Evolutionary conservation across 169 alveolate genomes (phyloP), one percentile per base, ranked within the genome.

Genomic region (Eimeria acervulina): DNA sequence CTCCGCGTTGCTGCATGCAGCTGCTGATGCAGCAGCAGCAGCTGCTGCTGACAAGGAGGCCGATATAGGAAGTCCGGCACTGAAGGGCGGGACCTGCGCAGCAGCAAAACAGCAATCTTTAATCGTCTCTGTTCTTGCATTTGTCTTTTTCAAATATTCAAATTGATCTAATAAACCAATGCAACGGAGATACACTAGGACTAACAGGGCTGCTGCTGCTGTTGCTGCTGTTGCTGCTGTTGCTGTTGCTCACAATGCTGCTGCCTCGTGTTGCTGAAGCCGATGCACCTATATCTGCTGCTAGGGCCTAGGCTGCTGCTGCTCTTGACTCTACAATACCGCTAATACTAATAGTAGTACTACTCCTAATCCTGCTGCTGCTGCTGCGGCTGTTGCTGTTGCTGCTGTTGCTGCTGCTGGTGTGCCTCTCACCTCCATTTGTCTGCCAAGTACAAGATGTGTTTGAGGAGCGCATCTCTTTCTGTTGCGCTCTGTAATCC

Each of bases 31-130:
- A 92, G 83, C 81, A 74, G 83, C 47, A 7, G 80, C 68, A 92
- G 83, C 95, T 92, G 95, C 68, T 76, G 76, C 72, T 92, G 92
- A 33, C 95, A 92, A 36, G 95, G 95, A 15, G 95, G 95, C 31
- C 95, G 80, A 44, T 92, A 92, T 13, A 92, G 68, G 10, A 92
- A 44, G 52, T 92, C 95, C 38, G 95, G 95, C 6, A 92, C 95
- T 19, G 95, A 76, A 7, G 95, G 95, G 70, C 95, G 95, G 19
- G 68, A 68, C 52, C 95, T 92, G 95, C 12, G n/a, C 6, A 47
- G 26, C 61, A 90, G 42, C 63, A 12, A 31, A 47, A n/a, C 28
- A 21, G 36, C n/a, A 5, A 2, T 63, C 68, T 28, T 47, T 17
- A 6, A 1, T 66, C 51, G 0, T 23, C 76, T 40, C 26, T 44